Percentiles rank a stretch among this genome's conserved stretches.
phyloP scores from a whole-genome alignment of 176 grass and related monocot genomes.

The Ampelocalamus luodianensis region DNA sequence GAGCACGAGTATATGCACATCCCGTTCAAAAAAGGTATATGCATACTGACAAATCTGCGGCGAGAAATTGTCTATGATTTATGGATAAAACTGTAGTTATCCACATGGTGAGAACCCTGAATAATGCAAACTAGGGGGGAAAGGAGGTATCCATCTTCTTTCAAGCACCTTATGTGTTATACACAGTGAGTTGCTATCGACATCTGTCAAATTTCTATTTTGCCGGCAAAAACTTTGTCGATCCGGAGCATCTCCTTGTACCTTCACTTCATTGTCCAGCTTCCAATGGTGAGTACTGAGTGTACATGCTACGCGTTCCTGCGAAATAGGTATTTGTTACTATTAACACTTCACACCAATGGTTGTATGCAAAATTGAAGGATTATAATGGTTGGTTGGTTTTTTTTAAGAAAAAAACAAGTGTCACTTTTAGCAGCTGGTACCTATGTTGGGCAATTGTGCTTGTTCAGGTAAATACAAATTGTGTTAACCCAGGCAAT shows the following conservation, averaged over 20 bases:
- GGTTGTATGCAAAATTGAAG: not conserved
- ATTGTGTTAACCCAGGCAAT: not conserved
- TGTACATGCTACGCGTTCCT: not conserved
- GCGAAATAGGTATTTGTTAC: not conserved
- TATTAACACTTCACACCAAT: not conserved
- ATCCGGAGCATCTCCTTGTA: not conserved
- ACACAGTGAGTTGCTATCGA: not conserved
- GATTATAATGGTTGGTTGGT: not conserved
- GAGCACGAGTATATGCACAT: conserved; percentile 11
- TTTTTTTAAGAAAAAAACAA: not conserved
- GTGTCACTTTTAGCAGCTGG: not conserved
- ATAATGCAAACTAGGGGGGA: no score
- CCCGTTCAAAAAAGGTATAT: not conserved
- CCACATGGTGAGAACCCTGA: not conserved
- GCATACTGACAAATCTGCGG: conserved; percentile 1
- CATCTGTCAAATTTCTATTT: not conserved
- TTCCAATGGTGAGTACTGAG: not conserved
- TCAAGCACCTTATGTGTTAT: not conserved
- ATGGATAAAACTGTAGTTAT: not conserved
- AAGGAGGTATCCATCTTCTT: not conserved
- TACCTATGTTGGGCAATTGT: no score
- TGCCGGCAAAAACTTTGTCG: not conserved
- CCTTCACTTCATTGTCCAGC: not conserved
- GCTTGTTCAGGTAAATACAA: no score
- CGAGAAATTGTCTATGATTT: not conserved